Evolutionary conservation across 1,284 basidiomycete genomes (phyloP).

Genomic region (Sparassis latifolia): DNA sequence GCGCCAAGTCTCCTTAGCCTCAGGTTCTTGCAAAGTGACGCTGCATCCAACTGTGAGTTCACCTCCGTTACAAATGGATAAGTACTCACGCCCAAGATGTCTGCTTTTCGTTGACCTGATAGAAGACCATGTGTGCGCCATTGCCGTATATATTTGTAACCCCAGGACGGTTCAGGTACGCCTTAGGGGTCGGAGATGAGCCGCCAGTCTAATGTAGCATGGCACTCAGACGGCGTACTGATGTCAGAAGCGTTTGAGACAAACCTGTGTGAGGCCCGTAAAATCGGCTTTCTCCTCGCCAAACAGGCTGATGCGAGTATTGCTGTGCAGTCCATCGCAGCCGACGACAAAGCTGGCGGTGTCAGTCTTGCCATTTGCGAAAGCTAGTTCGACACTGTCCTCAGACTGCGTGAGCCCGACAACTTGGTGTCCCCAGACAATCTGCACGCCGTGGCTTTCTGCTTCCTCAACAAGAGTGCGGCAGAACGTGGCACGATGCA

Average conservation of each 20-base stretch:
- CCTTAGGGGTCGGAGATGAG: slow-evolving; percentile 25
- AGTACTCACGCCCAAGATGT: slow-evolving; percentile 36
- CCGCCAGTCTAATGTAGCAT: slow-evolving; percentile 27
- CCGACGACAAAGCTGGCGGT: slow-evolving; percentile 37
- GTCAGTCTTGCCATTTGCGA: slow-evolving; percentile 33
- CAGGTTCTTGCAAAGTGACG: slow-evolving; percentile 31
- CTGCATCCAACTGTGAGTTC: slow-evolving; percentile 17
- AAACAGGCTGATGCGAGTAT: slow-evolving; percentile 33
- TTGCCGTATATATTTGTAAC: slow-evolving; percentile 33
- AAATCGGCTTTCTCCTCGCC: slow-evolving; percentile 32
- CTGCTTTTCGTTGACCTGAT: slow-evolving; percentile 27
- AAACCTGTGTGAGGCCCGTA: slow-evolving; percentile 36
- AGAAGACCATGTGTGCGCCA: slow-evolving; percentile 33
- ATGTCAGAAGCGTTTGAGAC: background rate
- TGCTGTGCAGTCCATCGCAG: slow-evolving; percentile 42
- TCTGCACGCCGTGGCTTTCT: slow-evolving; percentile 27
- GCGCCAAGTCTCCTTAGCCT: slow-evolving; percentile 38
- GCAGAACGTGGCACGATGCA: slow-evolving; percentile 29
- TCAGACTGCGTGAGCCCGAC: slow-evolving; percentile 27
- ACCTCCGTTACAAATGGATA: background rate
- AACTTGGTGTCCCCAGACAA: slow-evolving; percentile 33
- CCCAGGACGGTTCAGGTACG: slow-evolving; percentile 8
- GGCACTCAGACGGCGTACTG: background rate
- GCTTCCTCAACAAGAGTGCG: slow-evolving; percentile 28
- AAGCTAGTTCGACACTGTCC: slow-evolving; percentile 28